Percentiles rank a stretch among this genome's conserved stretches.
phyloP scores from a whole-genome alignment of 1,139 yeast species.

The Diutina ranongensis region DNA sequence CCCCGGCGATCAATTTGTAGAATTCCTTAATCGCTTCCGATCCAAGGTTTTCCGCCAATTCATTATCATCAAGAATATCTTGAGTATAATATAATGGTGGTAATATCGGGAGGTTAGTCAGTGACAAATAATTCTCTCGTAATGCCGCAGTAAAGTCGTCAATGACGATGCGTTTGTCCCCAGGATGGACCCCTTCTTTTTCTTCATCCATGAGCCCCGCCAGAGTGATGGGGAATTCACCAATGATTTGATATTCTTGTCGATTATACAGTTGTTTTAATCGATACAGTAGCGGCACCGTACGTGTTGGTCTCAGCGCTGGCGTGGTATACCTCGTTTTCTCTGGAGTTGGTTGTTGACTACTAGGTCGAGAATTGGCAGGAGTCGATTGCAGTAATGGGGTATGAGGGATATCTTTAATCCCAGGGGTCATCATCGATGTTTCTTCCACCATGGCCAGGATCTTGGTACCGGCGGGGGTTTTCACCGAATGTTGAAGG shows the following conservation, averaged over 20 bases:
- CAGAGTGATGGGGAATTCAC: slow-evolving; percentile 25
- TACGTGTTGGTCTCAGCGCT: not conserved
- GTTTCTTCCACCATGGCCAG: not conserved
- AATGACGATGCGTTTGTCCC: slow-evolving; percentile 24
- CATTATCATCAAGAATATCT: not conserved
- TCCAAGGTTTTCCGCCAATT: not conserved
- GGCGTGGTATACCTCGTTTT: not conserved
- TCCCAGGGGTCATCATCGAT: not conserved
- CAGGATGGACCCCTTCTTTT: slow-evolving; percentile 23
- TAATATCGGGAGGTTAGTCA: not conserved
- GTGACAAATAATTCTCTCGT: not conserved
- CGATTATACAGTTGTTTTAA: not conserved
- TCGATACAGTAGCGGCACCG: slow-evolving; percentile 1
- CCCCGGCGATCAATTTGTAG: slow-evolving; percentile 15
- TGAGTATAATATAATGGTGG: slow-evolving; percentile 3
- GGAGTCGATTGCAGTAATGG: slow-evolving; percentile 3
- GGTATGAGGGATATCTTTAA: not conserved
- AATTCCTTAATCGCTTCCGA: slow-evolving; percentile 14
- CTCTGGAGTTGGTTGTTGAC: slow-evolving; percentile 1
- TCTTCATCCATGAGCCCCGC: slow-evolving; percentile 29
- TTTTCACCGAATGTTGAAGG: not conserved
- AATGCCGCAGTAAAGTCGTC: not conserved
- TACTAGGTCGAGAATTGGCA: not conserved
- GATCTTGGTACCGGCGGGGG: not conserved
- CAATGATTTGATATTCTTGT: slow-evolving; percentile 18